Conservation (phyloP, 306 rosid genomes). For the Senna siamea region DNA sequence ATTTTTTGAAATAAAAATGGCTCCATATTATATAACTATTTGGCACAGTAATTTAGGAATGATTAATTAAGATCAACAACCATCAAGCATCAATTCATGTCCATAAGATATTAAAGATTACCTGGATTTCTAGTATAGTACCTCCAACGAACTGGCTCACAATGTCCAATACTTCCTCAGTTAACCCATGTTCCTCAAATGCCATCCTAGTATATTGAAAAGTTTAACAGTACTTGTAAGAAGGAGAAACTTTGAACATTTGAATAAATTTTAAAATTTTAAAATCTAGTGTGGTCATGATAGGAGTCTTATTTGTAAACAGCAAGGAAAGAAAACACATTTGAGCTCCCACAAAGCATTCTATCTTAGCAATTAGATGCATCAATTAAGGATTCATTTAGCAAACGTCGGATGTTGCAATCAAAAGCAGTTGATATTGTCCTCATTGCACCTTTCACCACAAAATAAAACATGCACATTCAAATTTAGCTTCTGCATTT, state of each 20-base stretch:
- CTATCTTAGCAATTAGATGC: slow-evolving; percentile 14
- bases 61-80: slow-evolving; percentile 30
- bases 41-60: slow-evolving; percentile 1
- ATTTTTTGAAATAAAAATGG: slow-evolving; percentile 34
- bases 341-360: slow-evolving; percentile 25
- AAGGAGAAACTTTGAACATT: slow-evolving; percentile 19
- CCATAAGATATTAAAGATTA: slow-evolving; percentile 44
- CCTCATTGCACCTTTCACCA: slow-evolving; percentile 24
- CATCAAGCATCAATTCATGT: slow-evolving; percentile 33
- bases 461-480: slow-evolving; percentile 21
- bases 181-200: slow-evolving; percentile 78
- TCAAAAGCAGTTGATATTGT: slow-evolving; percentile 14
- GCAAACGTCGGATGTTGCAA: slow-evolving; percentile 28
- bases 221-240: slow-evolving; percentile 33
- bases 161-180: slow-evolving; percentile 66
- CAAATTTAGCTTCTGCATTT: slow-evolving; percentile 32
- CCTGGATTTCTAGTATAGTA: slow-evolving; percentile 74
- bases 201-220: slow-evolving; percentile 69
- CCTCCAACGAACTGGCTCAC: slow-evolving; percentile 82
- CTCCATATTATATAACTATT: slow-evolving; percentile 23
- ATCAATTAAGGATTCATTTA: slow-evolving; percentile 28
- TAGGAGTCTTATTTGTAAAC: slow-evolving; percentile 32
- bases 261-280: slow-evolving; percentile 23
- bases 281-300: background rate
- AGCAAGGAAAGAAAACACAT: slow-evolving; percentile 13